These are phyloP conservation scores for Pistacia atlantica DNA, from an alignment of 345 rosid species.

Conservation along the genomic window DNA sequence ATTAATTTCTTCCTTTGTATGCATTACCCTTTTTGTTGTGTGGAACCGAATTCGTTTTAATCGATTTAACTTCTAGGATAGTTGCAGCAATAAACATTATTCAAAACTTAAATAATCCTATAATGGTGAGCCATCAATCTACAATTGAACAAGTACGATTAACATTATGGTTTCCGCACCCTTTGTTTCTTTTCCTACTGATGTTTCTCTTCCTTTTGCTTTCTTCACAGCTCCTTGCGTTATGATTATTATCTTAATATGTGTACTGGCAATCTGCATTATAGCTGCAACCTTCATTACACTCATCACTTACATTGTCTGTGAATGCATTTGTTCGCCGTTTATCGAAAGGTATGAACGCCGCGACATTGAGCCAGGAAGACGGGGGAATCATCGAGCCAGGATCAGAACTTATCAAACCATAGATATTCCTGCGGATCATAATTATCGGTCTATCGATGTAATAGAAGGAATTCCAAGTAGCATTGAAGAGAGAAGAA, in stretches of 20 bases:
- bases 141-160: not conserved
- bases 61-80: too few relatives aligned
- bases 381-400: not conserved
- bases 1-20: too few relatives aligned
- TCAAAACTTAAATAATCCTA: too few relatives aligned
- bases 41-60: too few relatives aligned
- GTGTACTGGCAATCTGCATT: not conserved
- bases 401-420: not conserved
- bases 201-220: not conserved
- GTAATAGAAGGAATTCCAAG: not conserved
- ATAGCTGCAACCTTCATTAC: not conserved
- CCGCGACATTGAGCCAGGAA: slow-evolving; percentile 4
- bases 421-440: not conserved
- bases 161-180: not conserved
- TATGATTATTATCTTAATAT: not conserved
- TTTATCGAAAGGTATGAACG: not conserved
- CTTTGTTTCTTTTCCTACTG: not conserved
- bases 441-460: not conserved
- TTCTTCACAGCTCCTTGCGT: not conserved
- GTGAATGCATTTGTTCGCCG: not conserved
- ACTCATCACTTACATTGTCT: not conserved
- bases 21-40: too few relatives aligned
- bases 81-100: too few relatives aligned
- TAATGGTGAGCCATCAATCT: too few relatives aligned
- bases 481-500: not conserved